phyloP scores from a whole-genome alignment of 1,139 yeast genomes.

The Kodamaea alishanica region DNA sequence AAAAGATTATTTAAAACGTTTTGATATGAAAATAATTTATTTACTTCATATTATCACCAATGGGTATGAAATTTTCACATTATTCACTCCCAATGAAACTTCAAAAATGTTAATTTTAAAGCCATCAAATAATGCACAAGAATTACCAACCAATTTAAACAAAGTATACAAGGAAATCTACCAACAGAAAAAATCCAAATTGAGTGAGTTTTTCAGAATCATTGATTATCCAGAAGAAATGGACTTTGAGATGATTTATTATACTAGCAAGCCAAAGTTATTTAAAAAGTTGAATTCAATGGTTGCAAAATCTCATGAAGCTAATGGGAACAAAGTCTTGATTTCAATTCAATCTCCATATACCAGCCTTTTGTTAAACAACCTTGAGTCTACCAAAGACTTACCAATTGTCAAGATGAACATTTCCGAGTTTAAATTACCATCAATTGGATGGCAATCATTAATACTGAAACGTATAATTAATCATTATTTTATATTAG shows the following conservation, averaged over 20 bases:
- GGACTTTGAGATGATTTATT: slow-evolving; percentile 51
- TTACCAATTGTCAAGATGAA: slow-evolving; percentile 66
- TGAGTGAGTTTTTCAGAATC: slow-evolving; percentile 40
- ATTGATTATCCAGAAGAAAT: slow-evolving; percentile 51
- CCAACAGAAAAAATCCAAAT: slow-evolving; percentile 42
- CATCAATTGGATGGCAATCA: slow-evolving; percentile 86
- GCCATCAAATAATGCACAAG: slow-evolving; percentile 68
- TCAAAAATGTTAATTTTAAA: slow-evolving; percentile 55
- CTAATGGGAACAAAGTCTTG: slow-evolving; percentile 63
- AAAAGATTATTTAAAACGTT: slow-evolving; percentile 50
- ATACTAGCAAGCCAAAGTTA: slow-evolving; percentile 47
- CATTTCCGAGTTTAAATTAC: slow-evolving; percentile 54
- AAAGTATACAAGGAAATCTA: slow-evolving; percentile 54
- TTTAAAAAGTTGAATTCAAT: slow-evolving; percentile 52
- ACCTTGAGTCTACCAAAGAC: slow-evolving; percentile 46
- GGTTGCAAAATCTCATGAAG: slow-evolving; percentile 59
- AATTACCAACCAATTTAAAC: slow-evolving; percentile 48
- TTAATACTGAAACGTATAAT: slow-evolving; percentile 63
- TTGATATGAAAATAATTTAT: slow-evolving; percentile 60
- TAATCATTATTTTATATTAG: slow-evolving; percentile 69
- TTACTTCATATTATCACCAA: slow-evolving; percentile 71
- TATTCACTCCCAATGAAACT: slow-evolving; percentile 57
- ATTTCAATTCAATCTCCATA: slow-evolving; percentile 74
- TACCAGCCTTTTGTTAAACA: slow-evolving; percentile 39
- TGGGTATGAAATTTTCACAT: slow-evolving; percentile 69